Evolutionary conservation across 1,284 basidiomycete genomes (phyloP), one percentile per base, ranked within the genome.

Genomic region (Cutaneotrichosporon cutaneum): DNA sequence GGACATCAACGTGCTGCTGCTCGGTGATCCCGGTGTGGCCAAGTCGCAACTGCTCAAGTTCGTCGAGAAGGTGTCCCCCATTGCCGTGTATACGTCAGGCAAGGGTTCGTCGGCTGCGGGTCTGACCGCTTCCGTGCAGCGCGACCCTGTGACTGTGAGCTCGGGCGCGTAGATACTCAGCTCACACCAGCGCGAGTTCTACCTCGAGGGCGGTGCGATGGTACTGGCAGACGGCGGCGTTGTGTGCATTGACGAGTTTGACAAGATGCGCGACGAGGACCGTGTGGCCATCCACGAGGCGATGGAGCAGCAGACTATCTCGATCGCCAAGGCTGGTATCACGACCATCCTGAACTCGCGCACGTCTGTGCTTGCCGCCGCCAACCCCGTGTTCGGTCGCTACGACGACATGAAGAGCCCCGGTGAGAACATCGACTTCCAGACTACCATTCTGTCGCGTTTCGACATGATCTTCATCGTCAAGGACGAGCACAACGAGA

Each of bases 401-500:
- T 99, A 99, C 76, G 94, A 99, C 75, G 96, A 99, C 77, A 94
- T 93, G 68, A 88, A 93, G 73, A 94, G 90, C 75, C 94, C 96
- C 8, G 95, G 96, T 73, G 96, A 77, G 66, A 77, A 77, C 63
- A 77, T 77, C 51, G 76, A 77, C 58, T 76, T 77, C 68, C 94
- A 98, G 81, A 98, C 96, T 2, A 99, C 96, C 1, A 97, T 99
- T 73, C 80, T 99, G 79, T 97, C 93, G 58, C 89, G 96, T 65
- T 99, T 99, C 80, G 96, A 99, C 76, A 97, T 99, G 96, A 99
- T 99, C 73, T 99, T 99, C 82, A 96, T 99, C 70, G 90, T 99
- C 68, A 94, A 92, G 77, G 96, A 99, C 74, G 94, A 98, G 74
- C 96, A 99, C 79, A 93, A 98, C 76, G 96, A 99, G 80, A 83